phyloP scores from a whole-genome alignment of 176 grass and related monocot genomes.

The Cocos nucifera region DNA sequence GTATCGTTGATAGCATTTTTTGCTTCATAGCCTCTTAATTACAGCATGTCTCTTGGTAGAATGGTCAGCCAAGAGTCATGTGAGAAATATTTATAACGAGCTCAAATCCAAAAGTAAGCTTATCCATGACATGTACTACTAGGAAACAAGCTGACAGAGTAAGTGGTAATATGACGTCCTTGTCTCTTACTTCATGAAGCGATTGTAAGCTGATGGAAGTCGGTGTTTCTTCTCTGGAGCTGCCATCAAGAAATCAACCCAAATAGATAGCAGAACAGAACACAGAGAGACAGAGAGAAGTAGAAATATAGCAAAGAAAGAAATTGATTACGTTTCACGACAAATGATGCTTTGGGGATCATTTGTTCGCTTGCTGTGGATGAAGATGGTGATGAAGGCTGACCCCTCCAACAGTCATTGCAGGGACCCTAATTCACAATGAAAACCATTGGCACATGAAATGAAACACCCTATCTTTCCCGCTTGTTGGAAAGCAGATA shows the following conservation, averaged over 20 bases:
- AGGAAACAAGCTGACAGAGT: too few species aligned
- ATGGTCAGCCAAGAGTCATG: too few species aligned
- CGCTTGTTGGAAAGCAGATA: not conserved
- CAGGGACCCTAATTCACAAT: not conserved
- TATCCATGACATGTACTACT: too few species aligned
- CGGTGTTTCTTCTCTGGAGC: conserved; percentile 5
- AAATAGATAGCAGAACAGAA: conserved; percentile 1
- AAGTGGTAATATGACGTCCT: not conserved
- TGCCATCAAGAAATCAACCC: not conserved
- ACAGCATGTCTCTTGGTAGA: too few species aligned
- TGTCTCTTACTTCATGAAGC: conserved; percentile 2
- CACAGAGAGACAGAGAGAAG: not conserved
- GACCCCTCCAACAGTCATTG: not conserved
- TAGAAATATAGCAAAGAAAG: not conserved
- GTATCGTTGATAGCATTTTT: too few species aligned
- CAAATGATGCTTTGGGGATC: not conserved
- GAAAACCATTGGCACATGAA: not conserved
- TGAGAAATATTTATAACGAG: too few species aligned
- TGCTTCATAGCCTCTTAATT: too few species aligned
- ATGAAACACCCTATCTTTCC: not conserved
- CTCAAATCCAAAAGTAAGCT: too few species aligned
- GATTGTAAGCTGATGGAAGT: conserved; percentile 67
- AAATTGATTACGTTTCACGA: conserved; percentile 2
- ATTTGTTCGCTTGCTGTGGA: not conserved
- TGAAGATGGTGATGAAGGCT: not conserved